Percentiles rank a stretch among this genome's conserved stretches.
Evolutionary conservation across 2,329 filamentous ascomycete genomes (phyloP).

Genomic region (Cytospora piceicola): DNA sequence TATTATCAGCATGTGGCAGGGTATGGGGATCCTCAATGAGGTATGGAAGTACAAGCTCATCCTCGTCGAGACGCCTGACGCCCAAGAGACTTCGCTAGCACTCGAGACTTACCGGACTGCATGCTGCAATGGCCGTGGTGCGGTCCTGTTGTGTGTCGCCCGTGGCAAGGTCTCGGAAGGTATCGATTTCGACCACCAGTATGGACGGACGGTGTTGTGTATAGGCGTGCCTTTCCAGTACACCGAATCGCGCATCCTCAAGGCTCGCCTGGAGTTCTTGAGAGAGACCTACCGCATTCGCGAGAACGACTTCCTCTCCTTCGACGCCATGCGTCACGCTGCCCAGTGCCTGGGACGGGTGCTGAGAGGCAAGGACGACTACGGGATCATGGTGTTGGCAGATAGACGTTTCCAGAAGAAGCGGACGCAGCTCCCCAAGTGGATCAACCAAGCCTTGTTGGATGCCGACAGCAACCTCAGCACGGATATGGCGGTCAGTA

Average conservation of each 20-base stretch:
- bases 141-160: conserved; percentile 90
- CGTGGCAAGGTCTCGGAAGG: conserved; percentile 97
- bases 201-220: conserved; percentile 91
- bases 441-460: conserved; percentile 88
- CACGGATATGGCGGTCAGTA: conserved; percentile 92
- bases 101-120: conserved; percentile 97
- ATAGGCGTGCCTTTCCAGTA: conserved; percentile 99
- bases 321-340: conserved; percentile 99
- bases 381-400: conserved; percentile 98
- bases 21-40: conserved; percentile 95
- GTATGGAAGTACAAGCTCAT: conserved; percentile 99
- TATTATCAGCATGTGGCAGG: conserved; percentile 99
- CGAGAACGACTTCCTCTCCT: conserved; percentile 96
- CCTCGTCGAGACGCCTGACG: conserved; percentile 94
- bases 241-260: conserved; percentile 95
- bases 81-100: conserved; percentile 93
- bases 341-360: conserved; percentile 96
- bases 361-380: conserved; percentile 94
- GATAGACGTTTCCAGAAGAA: conserved; percentile 95
- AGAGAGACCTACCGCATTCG: conserved; percentile 95
- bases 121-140: conserved; percentile 94
- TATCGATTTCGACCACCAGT: conserved; percentile 99
- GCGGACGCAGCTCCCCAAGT: conserved; percentile 86
- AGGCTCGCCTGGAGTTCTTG: conserved; percentile 93
- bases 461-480: conserved; percentile 88